A percentile compares a stretch with the other conserved stretches of the same genome.
Conservation (phyloP, 23 red algal species). For the Gracilaria vermiculophylla region DNA sequence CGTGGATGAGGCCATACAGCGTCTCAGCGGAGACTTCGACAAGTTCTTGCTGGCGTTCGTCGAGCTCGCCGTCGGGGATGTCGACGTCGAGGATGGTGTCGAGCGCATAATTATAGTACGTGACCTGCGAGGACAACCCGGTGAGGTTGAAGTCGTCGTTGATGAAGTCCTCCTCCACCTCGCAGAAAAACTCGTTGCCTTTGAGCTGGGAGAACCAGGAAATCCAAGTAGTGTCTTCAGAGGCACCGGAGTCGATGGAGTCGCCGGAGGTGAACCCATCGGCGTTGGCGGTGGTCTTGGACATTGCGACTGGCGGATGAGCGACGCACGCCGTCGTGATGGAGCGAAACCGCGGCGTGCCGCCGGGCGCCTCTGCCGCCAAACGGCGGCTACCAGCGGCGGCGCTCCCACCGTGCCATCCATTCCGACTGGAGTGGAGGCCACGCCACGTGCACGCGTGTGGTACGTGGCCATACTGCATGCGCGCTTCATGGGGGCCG, state of each 20-base stretch:
- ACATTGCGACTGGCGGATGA: no score
- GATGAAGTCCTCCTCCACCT: slow-evolving; percentile 98
- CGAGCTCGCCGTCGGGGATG: slow-evolving; percentile 90
- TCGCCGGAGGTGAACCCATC: slow-evolving; percentile 50
- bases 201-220: slow-evolving; percentile 97
- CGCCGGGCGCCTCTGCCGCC: not conserved
- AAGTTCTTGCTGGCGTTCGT: slow-evolving; percentile 95
- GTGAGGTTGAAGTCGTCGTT: slow-evolving; percentile 99
- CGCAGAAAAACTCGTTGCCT: slow-evolving; percentile 99
- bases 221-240: slow-evolving; percentile 94
- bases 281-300: slow-evolving; percentile 17
- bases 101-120: slow-evolving; percentile 99
- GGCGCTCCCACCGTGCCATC: no score
- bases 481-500: not conserved
- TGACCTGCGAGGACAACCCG: slow-evolving; percentile 83
- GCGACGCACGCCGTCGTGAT: no score
- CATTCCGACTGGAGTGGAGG: no score
- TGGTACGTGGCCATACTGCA: not conserved
- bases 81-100: slow-evolving; percentile 99
- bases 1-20: slow-evolving; percentile 97
- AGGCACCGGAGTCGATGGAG: slow-evolving; percentile 47
- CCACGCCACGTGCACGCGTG: not conserved
- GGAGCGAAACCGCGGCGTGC: no score
- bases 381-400: not conserved
- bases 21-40: slow-evolving; percentile 94